phyloP scores from a whole-genome alignment of 2,329 filamentous ascomycete genomes.

The Ophiostoma novo-ulmi region DNA sequence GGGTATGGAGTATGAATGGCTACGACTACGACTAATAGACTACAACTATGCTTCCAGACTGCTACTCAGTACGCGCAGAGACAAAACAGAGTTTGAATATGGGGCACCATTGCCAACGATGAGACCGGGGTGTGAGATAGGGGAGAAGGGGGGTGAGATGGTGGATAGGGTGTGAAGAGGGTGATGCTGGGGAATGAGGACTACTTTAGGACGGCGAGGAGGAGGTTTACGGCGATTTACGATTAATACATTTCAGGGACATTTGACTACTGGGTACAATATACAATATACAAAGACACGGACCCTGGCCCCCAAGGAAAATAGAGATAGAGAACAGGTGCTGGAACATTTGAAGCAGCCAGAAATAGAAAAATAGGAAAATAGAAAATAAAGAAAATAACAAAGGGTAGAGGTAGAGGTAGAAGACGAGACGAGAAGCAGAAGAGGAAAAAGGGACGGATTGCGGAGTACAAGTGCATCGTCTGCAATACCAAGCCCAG shows the following conservation, averaged over 20 bases:
- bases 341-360: constrained; percentile 1
- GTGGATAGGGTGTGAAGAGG: not conserved
- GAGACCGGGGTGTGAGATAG: constrained; percentile 17
- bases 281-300: not conserved
- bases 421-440: not conserved
- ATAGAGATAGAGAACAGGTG: constrained; percentile 8
- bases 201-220: no score
- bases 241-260: not conserved
- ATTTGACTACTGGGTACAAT: not conserved
- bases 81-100: constrained; percentile 16
- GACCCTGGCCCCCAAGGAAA: constrained; percentile 2
- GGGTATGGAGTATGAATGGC: not conserved
- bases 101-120: not conserved
- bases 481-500: not conserved
- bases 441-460: not conserved
- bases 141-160: not conserved
- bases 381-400: no score
- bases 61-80: constrained; percentile 14
- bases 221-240: no score
- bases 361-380: not conserved
- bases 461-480: not conserved
- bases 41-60: not conserved
- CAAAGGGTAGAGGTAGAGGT: not conserved
- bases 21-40: not conserved
- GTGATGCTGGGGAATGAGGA: constrained; percentile 7